phyloP scores from a whole-genome alignment of 306 rosid species.

The Fragaria iinumae region DNA sequence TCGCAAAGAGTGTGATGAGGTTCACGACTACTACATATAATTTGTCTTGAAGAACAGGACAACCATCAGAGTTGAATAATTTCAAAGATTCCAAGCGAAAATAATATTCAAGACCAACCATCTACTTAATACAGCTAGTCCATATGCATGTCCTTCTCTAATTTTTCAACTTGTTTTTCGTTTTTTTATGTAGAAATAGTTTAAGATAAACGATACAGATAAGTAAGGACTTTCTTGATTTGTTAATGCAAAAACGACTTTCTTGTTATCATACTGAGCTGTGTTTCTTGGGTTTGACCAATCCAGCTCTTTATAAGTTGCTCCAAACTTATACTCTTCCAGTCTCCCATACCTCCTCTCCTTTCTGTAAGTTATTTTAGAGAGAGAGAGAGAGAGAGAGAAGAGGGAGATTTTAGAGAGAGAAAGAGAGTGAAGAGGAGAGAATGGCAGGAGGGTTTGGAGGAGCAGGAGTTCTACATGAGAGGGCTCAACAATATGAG shows the following conservation, averaged over 20 bases:
- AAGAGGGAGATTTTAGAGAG: background rate
- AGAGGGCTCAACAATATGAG: constrained; percentile 74
- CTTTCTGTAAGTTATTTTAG: background rate
- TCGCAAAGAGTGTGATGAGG: background rate
- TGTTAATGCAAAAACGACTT: background rate
- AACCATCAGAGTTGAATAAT: background rate
- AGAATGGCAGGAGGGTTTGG: constrained; percentile 65
- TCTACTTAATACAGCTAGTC: background rate
- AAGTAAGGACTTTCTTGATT: background rate
- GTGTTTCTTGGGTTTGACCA: constrained; percentile 2
- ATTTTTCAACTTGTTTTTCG: background rate
- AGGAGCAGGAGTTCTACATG: constrained; percentile 23
- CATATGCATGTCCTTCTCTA: constrained; percentile 6
- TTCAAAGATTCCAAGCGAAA: background rate
- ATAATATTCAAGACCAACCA: background rate
- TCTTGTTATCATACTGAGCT: background rate
- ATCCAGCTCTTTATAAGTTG: background rate
- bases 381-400: background rate
- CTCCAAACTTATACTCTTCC: background rate
- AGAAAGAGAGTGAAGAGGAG: background rate
- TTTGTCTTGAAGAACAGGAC: background rate
- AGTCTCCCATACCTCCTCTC: background rate
- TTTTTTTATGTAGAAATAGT: constrained; percentile 3
- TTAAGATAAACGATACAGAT: background rate
- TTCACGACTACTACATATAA: background rate